Conservation (phyloP, 1,139 yeast genomes). For the Yamadazyma epiphylla region DNA sequence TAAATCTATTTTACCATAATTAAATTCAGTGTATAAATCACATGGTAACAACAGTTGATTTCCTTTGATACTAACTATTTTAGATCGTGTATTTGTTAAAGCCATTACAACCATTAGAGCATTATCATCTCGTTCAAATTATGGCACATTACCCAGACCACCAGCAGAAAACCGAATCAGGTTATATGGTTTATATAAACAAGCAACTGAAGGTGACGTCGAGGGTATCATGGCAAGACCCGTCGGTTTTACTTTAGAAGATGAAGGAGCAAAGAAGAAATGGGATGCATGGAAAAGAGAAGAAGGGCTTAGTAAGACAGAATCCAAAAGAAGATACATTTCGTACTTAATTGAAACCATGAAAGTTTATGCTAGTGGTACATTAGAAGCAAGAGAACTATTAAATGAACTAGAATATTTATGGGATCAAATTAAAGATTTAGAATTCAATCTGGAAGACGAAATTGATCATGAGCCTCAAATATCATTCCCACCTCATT, state of each 20-base stretch:
- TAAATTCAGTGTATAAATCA: no score
- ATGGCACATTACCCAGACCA: constrained; percentile 75
- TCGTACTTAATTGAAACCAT: constrained; percentile 68
- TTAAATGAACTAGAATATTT: constrained; percentile 63
- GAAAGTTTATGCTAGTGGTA: constrained; percentile 65
- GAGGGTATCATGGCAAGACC: constrained; percentile 67
- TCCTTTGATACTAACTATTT: constrained; percentile 14
- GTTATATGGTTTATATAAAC: constrained; percentile 80
- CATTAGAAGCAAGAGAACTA: constrained; percentile 64
- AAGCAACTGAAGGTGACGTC: constrained; percentile 85
- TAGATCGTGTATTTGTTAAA: constrained; percentile 74
- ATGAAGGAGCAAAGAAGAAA: constrained; percentile 65
- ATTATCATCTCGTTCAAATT: constrained; percentile 62
- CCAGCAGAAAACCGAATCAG: constrained; percentile 69
- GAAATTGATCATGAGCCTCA: constrained; percentile 20
- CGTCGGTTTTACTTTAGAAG: constrained; percentile 54
- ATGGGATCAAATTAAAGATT: constrained; percentile 72
- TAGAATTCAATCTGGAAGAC: constrained; percentile 33
- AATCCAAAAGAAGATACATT: constrained; percentile 72
- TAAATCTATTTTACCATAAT: no score
- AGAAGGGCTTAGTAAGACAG: constrained; percentile 65
- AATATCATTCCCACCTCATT: constrained; percentile 30
- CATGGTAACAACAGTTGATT: background rate
- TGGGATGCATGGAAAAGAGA: constrained; percentile 87
- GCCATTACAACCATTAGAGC: constrained; percentile 79